These are phyloP conservation scores for Zymoseptoria tritici DNA, from an alignment of 2,329 filamentous ascomycete species.

Conservation along the genomic window DNA sequence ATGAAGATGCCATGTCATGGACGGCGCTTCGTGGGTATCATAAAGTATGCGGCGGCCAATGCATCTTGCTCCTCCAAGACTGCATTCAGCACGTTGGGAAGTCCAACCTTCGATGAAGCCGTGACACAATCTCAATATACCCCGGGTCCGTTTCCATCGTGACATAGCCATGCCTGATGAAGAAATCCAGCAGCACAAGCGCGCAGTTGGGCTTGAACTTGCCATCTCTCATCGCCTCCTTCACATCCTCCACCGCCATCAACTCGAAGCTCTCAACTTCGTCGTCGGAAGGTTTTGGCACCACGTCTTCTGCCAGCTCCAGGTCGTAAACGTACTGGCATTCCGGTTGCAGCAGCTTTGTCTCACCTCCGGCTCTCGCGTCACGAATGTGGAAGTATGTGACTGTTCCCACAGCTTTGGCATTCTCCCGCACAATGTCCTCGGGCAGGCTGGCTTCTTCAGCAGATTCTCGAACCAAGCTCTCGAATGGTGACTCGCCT, in stretches of 20 bases:
- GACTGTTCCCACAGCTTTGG: slow-evolving; percentile 59
- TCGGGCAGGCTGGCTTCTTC: slow-evolving; percentile 82
- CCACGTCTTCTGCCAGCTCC: slow-evolving; percentile 60
- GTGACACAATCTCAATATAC: slow-evolving; percentile 65
- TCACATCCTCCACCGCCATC: slow-evolving; percentile 68
- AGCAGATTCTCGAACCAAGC: slow-evolving; percentile 73
- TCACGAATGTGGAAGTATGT: slow-evolving; percentile 82
- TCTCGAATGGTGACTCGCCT: slow-evolving; percentile 72
- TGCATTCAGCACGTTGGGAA: slow-evolving; percentile 49
- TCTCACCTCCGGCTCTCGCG: slow-evolving; percentile 68
- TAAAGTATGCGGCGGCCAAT: slow-evolving; percentile 1
- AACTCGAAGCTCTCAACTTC: slow-evolving; percentile 84
- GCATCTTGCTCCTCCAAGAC: background rate
- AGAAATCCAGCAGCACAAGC: slow-evolving; percentile 78
- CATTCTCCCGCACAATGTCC: slow-evolving; percentile 54
- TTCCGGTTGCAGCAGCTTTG: slow-evolving; percentile 78
- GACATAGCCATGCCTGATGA: slow-evolving; percentile 75
- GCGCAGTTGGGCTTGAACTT: slow-evolving; percentile 93
- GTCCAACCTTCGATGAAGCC: slow-evolving; percentile 70
- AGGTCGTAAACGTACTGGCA: slow-evolving; percentile 88
- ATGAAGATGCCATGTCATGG: background rate
- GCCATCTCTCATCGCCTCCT: slow-evolving; percentile 59
- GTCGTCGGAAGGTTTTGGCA: slow-evolving; percentile 71
- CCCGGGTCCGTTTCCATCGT: slow-evolving; percentile 71
- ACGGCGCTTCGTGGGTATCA: slow-evolving; percentile 21